Conservation (phyloP, 1,284 basidiomycete genomes). For the Pseudozyma sp. region DNA sequence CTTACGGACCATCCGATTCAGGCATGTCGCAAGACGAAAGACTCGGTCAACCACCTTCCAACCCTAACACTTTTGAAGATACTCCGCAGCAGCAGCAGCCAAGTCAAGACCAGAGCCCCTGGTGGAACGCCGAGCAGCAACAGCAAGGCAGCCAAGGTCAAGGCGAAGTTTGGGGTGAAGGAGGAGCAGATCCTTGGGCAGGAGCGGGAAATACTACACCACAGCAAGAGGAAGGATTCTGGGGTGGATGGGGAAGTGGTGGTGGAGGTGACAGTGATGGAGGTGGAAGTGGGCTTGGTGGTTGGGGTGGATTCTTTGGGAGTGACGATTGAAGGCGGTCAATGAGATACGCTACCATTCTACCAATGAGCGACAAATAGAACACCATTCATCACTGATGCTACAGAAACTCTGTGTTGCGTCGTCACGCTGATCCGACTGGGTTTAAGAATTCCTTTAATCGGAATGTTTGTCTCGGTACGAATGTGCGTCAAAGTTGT, state of each 20-base stretch:
- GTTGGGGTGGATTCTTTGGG: slow-evolving; percentile 52
- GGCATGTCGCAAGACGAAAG: slow-evolving; percentile 29
- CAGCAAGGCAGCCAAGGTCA: slow-evolving; percentile 8
- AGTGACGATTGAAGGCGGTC: slow-evolving; percentile 20
- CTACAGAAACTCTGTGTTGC: not conserved
- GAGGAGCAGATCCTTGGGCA: slow-evolving; percentile 41
- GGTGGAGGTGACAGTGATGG: slow-evolving; percentile 13
- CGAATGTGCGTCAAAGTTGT: not conserved
- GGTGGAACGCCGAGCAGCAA: slow-evolving; percentile 35
- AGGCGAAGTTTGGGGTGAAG: slow-evolving; percentile 45
- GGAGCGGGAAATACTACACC: slow-evolving; percentile 21
- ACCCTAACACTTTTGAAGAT: slow-evolving; percentile 16
- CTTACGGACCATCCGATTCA: slow-evolving; percentile 34
- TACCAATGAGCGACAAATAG: not conserved
- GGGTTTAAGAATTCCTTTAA: not conserved
- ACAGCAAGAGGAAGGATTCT: slow-evolving; percentile 23
- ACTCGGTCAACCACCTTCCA: slow-evolving; percentile 28
- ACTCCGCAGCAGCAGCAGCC: slow-evolving; percentile 5
- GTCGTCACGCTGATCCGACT: not conserved
- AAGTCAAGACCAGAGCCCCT: slow-evolving; percentile 21
- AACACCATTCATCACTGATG: not conserved
- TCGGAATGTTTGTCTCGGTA: not conserved
- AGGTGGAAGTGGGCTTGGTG: slow-evolving; percentile 35
- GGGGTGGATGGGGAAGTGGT: slow-evolving; percentile 24
- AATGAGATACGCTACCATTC: not conserved